A percentile compares a stretch with the other conserved stretches of the same genome.
phyloP scores from a whole-genome alignment of 192 early-diverging fungal species.

The Entophlyctis helioformis region DNA sequence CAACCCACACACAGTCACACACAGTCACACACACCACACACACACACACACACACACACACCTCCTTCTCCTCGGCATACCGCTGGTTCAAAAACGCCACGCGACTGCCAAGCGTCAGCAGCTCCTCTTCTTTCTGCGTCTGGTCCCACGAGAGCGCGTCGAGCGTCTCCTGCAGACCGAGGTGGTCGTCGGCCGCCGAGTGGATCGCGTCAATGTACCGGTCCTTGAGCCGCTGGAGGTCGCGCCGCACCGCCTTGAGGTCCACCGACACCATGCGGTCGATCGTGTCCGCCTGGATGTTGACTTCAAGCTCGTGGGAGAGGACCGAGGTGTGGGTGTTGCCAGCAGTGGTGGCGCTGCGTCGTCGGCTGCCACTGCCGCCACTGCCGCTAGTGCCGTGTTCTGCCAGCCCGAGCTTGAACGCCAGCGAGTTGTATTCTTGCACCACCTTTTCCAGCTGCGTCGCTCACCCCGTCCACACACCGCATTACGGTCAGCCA shows the following conservation, averaged over 20 bases:
- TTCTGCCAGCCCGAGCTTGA: slow-evolving; percentile 26
- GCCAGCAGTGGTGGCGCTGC: too few relatives aligned
- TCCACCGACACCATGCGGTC: slow-evolving; percentile 15
- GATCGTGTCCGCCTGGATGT: slow-evolving; percentile 2
- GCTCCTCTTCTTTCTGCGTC: slow-evolving; percentile 28
- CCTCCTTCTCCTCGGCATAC: slow-evolving; percentile 36
- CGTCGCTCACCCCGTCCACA: too few relatives aligned
- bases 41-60: too few relatives aligned
- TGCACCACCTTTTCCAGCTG: slow-evolving; percentile 37
- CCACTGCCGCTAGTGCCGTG: too few relatives aligned
- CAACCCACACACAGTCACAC: not conserved
- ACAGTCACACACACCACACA: too few relatives aligned
- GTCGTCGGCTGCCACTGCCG: too few relatives aligned
- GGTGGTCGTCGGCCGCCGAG: slow-evolving; percentile 20
- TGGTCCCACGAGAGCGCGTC: slow-evolving; percentile 21
- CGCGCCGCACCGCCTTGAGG: too few relatives aligned
- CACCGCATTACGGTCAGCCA: not conserved
- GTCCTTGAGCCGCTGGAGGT: too few relatives aligned
- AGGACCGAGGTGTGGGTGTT: too few relatives aligned
- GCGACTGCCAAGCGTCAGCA: slow-evolving; percentile 16
- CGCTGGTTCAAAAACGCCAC: slow-evolving; percentile 19
- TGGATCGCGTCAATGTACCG: slow-evolving; percentile 3
- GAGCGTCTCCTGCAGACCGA: slow-evolving; percentile 31
- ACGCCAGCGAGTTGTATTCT: slow-evolving; percentile 34
- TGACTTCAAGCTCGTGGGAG: slow-evolving; percentile 15